phyloP scores from a whole-genome alignment of 768 basidiomycete species.

The Leccinum rimulosum region DNA sequence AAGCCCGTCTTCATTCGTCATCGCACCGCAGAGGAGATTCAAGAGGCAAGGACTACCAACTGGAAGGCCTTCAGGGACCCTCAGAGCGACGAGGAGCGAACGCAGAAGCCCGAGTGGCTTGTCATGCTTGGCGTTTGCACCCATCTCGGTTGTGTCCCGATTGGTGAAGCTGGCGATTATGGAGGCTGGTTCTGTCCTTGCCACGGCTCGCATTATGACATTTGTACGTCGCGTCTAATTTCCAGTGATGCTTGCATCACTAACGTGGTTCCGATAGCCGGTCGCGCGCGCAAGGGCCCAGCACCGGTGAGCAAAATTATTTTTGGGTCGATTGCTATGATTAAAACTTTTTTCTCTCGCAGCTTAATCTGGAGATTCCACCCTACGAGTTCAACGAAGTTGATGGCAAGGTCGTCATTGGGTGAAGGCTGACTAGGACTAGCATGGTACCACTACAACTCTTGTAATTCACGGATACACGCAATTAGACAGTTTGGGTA shows the following conservation, averaged over 20 bases:
- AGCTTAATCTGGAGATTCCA: conserved; percentile 95
- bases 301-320: conserved; percentile 68
- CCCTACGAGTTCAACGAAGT: conserved; percentile 83
- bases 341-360: conserved; percentile 10
- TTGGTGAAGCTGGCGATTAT: conserved; percentile 95
- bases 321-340: neutral
- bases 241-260: neutral
- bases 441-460: conserved; percentile 10
- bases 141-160: conserved; percentile 97
- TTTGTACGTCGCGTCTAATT: conserved; percentile 58
- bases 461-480: conserved; percentile 20
- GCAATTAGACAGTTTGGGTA: conserved; percentile 24
- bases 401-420: conserved; percentile 84
- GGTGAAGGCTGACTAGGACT: conserved; percentile 41
- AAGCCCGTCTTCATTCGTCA: conserved; percentile 99
- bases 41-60: conserved; percentile 82
- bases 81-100: conserved; percentile 82
- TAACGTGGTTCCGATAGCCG: conserved; percentile 50
- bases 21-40: conserved; percentile 86
- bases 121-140: conserved; percentile 95
- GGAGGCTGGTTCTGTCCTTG: conserved; percentile 99
- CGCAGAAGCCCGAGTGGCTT: conserved; percentile 95
- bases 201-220: conserved; percentile 98
- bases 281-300: conserved; percentile 93
- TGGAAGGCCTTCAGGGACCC: conserved; percentile 92